These are phyloP conservation scores for Ceratobasidium sp. DNA, from an alignment of 1,284 basidiomycete species.

Conservation along the genomic window DNA sequence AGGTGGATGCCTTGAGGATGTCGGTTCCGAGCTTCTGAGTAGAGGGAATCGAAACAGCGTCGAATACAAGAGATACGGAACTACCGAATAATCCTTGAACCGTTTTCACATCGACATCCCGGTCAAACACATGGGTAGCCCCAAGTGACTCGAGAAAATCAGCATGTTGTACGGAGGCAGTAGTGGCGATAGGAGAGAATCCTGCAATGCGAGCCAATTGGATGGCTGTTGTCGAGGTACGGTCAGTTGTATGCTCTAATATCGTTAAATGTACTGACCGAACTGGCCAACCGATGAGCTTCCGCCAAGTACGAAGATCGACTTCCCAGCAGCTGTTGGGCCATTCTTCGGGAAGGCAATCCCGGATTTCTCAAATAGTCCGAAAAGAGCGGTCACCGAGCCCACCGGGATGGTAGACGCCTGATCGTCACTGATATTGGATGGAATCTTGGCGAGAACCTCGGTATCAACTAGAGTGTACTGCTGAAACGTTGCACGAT, in stretches of 20 bases:
- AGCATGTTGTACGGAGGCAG: constrained; percentile 57
- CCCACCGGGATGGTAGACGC: constrained; percentile 48
- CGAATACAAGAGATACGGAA: background rate
- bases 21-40: constrained; percentile 15
- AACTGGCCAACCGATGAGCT: constrained; percentile 55
- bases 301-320: constrained; percentile 56
- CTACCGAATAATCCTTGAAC: background rate
- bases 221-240: constrained; percentile 27
- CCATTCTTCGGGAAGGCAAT: constrained; percentile 45
- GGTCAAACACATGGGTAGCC: constrained; percentile 62
- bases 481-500: constrained; percentile 18
- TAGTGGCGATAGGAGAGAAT: constrained; percentile 48
- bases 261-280: constrained; percentile 42
- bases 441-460: background rate
- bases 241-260: background rate
- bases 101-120: constrained; percentile 45
- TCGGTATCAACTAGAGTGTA: background rate
- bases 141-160: constrained; percentile 59
- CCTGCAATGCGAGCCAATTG: constrained; percentile 44
- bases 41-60: background rate
- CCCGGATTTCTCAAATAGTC: constrained; percentile 8
- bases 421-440: background rate
- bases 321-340: constrained; percentile 52
- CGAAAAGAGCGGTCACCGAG: constrained; percentile 42
- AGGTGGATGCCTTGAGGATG: background rate